Conservation (phyloP, 768 basidiomycete species). For the Dacryopinax spathularia region DNA sequence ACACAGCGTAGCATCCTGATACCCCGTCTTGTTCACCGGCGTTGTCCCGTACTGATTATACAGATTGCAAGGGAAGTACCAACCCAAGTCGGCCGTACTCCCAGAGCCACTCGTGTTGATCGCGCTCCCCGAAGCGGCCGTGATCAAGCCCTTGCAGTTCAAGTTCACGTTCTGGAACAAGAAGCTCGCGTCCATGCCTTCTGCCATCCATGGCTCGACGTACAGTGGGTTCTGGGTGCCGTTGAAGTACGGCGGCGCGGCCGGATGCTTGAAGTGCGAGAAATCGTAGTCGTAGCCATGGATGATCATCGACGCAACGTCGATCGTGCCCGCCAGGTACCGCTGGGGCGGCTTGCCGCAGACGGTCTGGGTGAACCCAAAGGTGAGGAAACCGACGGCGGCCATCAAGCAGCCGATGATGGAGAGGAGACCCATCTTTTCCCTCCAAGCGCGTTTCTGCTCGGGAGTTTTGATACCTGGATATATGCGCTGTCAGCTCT, state of each 20-base stretch:
- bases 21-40: slow-evolving; percentile 52
- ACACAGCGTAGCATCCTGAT: slow-evolving; percentile 52
- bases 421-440: slow-evolving; percentile 86
- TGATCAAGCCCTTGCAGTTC: slow-evolving; percentile 66
- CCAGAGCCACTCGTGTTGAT: slow-evolving; percentile 42
- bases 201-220: slow-evolving; percentile 57
- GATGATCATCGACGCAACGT: slow-evolving; percentile 56
- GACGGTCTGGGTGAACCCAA: slow-evolving; percentile 90
- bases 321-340: slow-evolving; percentile 64
- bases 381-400: slow-evolving; percentile 90
- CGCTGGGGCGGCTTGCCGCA: slow-evolving; percentile 79
- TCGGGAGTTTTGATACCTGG: slow-evolving; percentile 80
- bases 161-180: slow-evolving; percentile 86
- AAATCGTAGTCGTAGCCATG: slow-evolving; percentile 93
- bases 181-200: slow-evolving; percentile 83
- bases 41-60: slow-evolving; percentile 54
- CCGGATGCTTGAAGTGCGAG: slow-evolving; percentile 70
- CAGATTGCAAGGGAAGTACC: slow-evolving; percentile 98
- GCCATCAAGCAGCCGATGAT: slow-evolving; percentile 79
- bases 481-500: slow-evolving; percentile 6
- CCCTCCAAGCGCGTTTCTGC: slow-evolving; percentile 91
- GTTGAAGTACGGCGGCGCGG: slow-evolving; percentile 50
- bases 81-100: slow-evolving; percentile 39
- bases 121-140: slow-evolving; percentile 49
- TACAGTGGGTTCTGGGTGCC: slow-evolving; percentile 75